Conservation (phyloP, 2,329 filamentous ascomycete genomes). For the Verticillium longisporum region DNA sequence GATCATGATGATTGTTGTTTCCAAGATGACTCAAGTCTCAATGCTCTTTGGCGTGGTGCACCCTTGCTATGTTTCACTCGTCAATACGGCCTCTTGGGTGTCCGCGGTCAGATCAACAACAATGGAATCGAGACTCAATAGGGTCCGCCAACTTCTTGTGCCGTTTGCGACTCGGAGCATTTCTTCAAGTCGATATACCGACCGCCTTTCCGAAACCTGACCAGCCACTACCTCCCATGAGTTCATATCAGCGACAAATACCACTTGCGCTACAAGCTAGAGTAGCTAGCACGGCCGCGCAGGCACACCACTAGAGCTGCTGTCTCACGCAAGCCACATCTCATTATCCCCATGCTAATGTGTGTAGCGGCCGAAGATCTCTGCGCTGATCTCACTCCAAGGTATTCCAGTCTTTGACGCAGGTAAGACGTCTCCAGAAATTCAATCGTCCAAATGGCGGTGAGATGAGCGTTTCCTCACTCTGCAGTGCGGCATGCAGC, state of each 20-base stretch:
- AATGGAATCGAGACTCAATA: too few relatives aligned
- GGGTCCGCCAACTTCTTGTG: neutral
- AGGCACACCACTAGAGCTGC: neutral
- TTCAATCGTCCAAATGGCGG: neutral
- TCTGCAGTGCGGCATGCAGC: neutral
- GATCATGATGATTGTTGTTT: neutral
- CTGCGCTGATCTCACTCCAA: neutral
- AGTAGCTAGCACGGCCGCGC: neutral
- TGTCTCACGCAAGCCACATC: neutral
- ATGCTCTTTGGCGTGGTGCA: neutral
- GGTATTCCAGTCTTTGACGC: neutral
- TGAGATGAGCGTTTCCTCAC: neutral
- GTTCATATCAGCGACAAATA: neutral
- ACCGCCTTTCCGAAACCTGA: neutral
- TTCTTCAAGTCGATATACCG: neutral
- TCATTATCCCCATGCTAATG: neutral
- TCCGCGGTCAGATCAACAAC: neutral
- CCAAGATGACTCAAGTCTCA: neutral
- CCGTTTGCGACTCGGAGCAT: neutral
- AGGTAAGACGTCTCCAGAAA: neutral
- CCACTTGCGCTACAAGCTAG: neutral
- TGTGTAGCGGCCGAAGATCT: neutral
- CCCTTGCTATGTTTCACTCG: too few relatives aligned
- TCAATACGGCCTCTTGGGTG: neutral
- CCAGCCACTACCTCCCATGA: neutral